These are phyloP conservation scores for Aquilaria agallochum DNA, from an alignment of 441 rosid species.

Conservation along the genomic window DNA sequence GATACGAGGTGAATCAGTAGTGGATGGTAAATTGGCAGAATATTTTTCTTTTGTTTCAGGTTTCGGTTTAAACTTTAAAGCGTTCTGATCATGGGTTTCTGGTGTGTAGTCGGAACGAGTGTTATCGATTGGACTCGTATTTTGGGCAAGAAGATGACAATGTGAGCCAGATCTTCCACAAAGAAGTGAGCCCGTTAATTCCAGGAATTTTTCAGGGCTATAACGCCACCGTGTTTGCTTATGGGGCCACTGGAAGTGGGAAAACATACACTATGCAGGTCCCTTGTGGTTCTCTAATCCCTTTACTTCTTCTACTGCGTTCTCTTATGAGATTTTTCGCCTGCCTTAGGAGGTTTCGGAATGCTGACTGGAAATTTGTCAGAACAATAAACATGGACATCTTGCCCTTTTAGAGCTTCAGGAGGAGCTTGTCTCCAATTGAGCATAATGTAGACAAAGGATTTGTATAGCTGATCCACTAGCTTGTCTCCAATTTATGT, in stretches of 20 bases:
- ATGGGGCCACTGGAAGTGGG: conserved; percentile 96
- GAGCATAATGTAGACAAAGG: too few species aligned
- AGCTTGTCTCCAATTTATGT: too few species aligned
- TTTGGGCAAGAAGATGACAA: conserved; percentile 63
- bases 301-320: not conserved
- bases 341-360: too few species aligned
- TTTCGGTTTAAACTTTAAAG: conserved; percentile 1
- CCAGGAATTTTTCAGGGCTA: conserved; percentile 55
- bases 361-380: too few species aligned
- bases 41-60: not conserved
- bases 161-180: conserved; percentile 56
- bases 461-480: too few species aligned
- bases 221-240: conserved; percentile 85
- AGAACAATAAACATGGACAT: too few species aligned
- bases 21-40: too few species aligned
- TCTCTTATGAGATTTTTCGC: too few species aligned
- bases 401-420: too few species aligned
- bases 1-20: conserved; percentile 45
- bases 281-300: not conserved
- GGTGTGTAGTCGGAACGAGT: conserved; percentile 61
- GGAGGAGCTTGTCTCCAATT: too few species aligned
- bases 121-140: conserved; percentile 77
- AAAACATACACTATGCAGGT: conserved; percentile 99
- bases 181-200: conserved; percentile 69
- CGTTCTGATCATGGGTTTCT: not conserved